Evolutionary conservation across 208 protist genomes (phyloP).

Genomic region (Trypanosoma cruzi): DNA sequence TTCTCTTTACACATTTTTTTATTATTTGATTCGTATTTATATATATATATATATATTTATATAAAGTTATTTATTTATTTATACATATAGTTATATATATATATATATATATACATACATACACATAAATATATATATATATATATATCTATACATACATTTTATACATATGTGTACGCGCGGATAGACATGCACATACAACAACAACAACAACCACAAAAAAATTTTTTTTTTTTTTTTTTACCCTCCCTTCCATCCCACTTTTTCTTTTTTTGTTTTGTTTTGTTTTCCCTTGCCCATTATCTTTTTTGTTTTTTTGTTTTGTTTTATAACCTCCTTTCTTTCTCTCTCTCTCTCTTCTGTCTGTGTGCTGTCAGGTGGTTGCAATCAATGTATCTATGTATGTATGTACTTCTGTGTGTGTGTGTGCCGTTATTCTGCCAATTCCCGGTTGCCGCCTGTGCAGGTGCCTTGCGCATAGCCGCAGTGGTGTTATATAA

Average conservation of each 20-base stretch:
- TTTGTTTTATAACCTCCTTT: too few relatives aligned
- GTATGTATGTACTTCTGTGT: not conserved
- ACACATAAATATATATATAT: constrained; percentile 14
- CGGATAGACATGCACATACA: not conserved
- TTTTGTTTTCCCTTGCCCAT: not conserved
- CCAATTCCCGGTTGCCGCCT: too few relatives aligned
- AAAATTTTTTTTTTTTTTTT: constrained; percentile 10
- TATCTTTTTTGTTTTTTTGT: constrained; percentile 15
- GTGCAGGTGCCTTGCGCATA: too few relatives aligned
- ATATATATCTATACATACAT: constrained; percentile 11
- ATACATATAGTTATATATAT: constrained; percentile 6
- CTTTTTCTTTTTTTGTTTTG: not conserved
- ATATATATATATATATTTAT: constrained; percentile 11
- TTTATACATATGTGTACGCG: not conserved
- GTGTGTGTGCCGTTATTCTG: too few relatives aligned
- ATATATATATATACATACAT: too few relatives aligned
- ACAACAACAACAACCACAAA: too few relatives aligned
- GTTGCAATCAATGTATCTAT: too few relatives aligned
- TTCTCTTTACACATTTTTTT: not conserved
- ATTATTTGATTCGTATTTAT: too few relatives aligned
- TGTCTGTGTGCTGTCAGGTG: not conserved
- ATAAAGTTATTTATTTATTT: constrained; percentile 9
- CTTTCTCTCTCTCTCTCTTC: not conserved
- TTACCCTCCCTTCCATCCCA: not conserved
- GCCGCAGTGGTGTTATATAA: too few relatives aligned